Percentiles rank a stretch among this genome's conserved stretches.
These are phyloP conservation scores for Fusarium sp. DNA, from an alignment of 2,329 filamentous ascomycete species.

Conservation along the genomic window DNA sequence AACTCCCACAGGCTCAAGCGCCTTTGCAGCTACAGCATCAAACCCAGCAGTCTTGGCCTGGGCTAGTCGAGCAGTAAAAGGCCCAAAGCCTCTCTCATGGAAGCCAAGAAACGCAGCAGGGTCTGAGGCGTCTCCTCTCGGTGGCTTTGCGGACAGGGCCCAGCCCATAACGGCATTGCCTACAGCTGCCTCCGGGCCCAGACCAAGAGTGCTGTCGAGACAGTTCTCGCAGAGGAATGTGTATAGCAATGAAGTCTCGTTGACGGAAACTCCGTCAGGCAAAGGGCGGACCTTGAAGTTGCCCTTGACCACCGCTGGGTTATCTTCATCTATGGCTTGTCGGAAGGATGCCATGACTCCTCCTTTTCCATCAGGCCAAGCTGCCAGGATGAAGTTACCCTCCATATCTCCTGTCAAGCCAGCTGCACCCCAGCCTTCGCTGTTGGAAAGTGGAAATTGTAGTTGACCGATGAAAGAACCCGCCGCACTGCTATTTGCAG, in stretches of 20 bases:
- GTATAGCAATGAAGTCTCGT: background rate
- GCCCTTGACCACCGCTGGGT: background rate
- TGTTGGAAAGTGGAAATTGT: background rate
- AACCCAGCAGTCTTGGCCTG: slow-evolving; percentile 1
- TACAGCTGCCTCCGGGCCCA: background rate
- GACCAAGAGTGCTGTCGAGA: background rate
- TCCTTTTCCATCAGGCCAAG: slow-evolving; percentile 14
- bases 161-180: slow-evolving; percentile 19
- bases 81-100: background rate
- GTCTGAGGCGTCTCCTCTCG: background rate
- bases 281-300: slow-evolving; percentile 13
- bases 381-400: slow-evolving; percentile 12
- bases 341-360: slow-evolving; percentile 17
- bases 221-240: slow-evolving; percentile 21
- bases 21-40: slow-evolving; percentile 2
- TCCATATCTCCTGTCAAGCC: slow-evolving; percentile 18
- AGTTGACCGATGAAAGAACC: slow-evolving; percentile 11
- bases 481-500: background rate
- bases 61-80: background rate
- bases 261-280: slow-evolving; percentile 10
- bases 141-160: background rate
- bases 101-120: slow-evolving; percentile 6
- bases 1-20: background rate
- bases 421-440: slow-evolving; percentile 13
- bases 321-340: slow-evolving; percentile 18